These are phyloP conservation scores for Lactarius trivialis DNA, from an alignment of 768 basidiomycete species.

Conservation along the genomic window DNA sequence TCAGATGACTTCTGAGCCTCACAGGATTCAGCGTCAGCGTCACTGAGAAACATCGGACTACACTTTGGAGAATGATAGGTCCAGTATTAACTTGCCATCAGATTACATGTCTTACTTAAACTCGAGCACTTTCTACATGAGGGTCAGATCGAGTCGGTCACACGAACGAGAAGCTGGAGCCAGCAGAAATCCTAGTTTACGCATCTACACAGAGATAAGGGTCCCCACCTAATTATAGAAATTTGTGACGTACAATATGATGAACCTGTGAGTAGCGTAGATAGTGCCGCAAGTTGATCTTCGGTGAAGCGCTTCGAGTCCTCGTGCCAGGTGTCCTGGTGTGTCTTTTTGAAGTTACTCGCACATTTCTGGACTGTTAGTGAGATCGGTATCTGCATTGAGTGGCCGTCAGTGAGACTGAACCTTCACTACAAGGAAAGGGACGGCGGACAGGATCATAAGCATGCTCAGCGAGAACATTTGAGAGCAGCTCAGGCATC, in stretches of 20 bases:
- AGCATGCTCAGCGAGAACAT: slow-evolving; percentile 71
- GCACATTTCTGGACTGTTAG: slow-evolving; percentile 78
- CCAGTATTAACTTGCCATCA: neutral
- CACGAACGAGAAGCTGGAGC: neutral
- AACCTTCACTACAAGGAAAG: neutral
- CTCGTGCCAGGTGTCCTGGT: slow-evolving; percentile 87
- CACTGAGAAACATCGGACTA: neutral
- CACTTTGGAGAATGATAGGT: neutral
- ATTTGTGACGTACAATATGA: slow-evolving; percentile 57
- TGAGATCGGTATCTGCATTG: slow-evolving; percentile 65
- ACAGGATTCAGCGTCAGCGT: neutral
- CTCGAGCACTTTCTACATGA: neutral
- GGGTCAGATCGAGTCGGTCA: neutral
- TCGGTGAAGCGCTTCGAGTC: slow-evolving; percentile 82
- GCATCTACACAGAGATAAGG: slow-evolving; percentile 21
- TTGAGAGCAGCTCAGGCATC: slow-evolving; percentile 81
- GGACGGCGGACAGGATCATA: slow-evolving; percentile 61
- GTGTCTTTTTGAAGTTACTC: slow-evolving; percentile 72
- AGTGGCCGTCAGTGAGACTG: slow-evolving; percentile 16
- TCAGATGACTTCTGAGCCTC: slow-evolving; percentile 1
- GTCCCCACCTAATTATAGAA: neutral
- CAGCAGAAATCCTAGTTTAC: neutral
- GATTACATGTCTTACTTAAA: slow-evolving; percentile 2
- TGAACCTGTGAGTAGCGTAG: slow-evolving; percentile 79
- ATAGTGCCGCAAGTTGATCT: slow-evolving; percentile 75